Percentiles rank a stretch among this genome's conserved stretches.
Conservation (phyloP, 257 asterid genomes). For the Ajuga chamaepitys region DNA sequence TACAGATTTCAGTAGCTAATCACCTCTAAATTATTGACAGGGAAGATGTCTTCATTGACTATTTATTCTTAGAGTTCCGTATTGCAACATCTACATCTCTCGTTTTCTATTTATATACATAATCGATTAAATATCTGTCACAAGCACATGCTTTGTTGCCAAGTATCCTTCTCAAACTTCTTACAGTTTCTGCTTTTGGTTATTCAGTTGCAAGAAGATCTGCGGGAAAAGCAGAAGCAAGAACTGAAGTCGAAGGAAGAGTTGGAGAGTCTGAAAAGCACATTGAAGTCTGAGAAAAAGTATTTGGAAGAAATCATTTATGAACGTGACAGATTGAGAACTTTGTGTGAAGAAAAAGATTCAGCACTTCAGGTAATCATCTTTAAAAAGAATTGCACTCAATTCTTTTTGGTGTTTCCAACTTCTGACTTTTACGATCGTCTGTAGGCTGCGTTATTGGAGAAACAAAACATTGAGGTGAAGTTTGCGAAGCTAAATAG, state of each 20-base stretch:
- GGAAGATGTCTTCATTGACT: neutral
- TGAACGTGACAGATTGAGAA: slow-evolving; percentile 68
- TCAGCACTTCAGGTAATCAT: slow-evolving; percentile 68
- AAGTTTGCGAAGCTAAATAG: slow-evolving; percentile 55
- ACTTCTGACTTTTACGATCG: slow-evolving; percentile 21
- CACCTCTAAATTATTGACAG: slow-evolving; percentile 1
- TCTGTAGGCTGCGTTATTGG: slow-evolving; percentile 53
- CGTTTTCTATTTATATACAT: neutral
- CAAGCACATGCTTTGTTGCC: neutral
- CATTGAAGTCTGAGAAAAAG: slow-evolving; percentile 63
- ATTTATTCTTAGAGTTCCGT: neutral
- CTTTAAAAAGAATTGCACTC: neutral
- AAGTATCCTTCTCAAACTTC: slow-evolving; percentile 6
- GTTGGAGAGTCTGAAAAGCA: slow-evolving; percentile 50
- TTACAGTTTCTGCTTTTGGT: slow-evolving; percentile 11
- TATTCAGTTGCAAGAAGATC: slow-evolving; percentile 68
- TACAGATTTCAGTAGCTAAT: neutral
- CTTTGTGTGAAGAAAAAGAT: slow-evolving; percentile 62
- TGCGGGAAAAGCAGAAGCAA: slow-evolving; percentile 59
- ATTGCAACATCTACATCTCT: neutral
- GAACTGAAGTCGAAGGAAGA: slow-evolving; percentile 60
- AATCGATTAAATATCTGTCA: neutral
- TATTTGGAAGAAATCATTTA: slow-evolving; percentile 44
- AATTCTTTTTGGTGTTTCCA: slow-evolving; percentile 6
- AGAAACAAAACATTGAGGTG: slow-evolving; percentile 64